Percentiles rank a stretch among this genome's conserved stretches.
phyloP scores from a whole-genome alignment of 2,329 filamentous ascomycete genomes.

The Chrysoporthe cubensis region DNA sequence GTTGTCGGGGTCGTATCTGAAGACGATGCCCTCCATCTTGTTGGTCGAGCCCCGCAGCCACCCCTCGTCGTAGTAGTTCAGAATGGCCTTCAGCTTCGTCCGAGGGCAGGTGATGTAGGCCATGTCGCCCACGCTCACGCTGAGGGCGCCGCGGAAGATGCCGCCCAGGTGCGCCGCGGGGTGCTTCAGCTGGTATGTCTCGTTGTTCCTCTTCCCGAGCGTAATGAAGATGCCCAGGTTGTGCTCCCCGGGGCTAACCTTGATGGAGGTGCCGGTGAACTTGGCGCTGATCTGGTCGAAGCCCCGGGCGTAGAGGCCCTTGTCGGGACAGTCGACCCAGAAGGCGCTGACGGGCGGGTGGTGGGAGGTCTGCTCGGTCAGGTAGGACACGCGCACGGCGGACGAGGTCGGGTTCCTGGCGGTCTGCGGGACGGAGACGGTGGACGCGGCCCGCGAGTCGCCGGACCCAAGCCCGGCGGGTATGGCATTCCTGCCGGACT shows the following conservation, averaged over 20 bases:
- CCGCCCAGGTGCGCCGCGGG: conserved; percentile 92
- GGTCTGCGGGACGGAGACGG: conserved; percentile 56
- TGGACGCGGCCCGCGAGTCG: conserved; percentile 52
- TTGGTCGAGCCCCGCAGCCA: conserved; percentile 94
- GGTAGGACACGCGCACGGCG: conserved; percentile 81
- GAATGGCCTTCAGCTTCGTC: conserved; percentile 86
- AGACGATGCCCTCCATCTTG: conserved; percentile 87
- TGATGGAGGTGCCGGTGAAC: conserved; percentile 94
- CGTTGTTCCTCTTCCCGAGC: conserved; percentile 76
- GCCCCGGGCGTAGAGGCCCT: conserved; percentile 83
- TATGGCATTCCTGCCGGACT: conserved; percentile 42
- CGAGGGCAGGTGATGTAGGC: conserved; percentile 89
- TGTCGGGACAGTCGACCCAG: conserved; percentile 88
- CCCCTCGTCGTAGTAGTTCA: conserved; percentile 92
- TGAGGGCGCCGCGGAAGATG: conserved; percentile 82
- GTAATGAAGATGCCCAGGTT: conserved; percentile 96
- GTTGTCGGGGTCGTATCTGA: conserved; percentile 85
- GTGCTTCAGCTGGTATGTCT: conserved; percentile 94
- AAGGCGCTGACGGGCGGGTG: conserved; percentile 97
- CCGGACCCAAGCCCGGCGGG: conserved; percentile 31
- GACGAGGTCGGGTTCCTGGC: conserved; percentile 46
- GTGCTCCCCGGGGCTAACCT: conserved; percentile 87
- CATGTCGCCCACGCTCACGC: conserved; percentile 85
- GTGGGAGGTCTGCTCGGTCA: conserved; percentile 97
- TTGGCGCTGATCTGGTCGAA: conserved; percentile 98